Percentiles rank a stretch among this genome's conserved stretches.
phyloP scores from a whole-genome alignment of 1,139 yeast genomes.

The Candida sp. region DNA sequence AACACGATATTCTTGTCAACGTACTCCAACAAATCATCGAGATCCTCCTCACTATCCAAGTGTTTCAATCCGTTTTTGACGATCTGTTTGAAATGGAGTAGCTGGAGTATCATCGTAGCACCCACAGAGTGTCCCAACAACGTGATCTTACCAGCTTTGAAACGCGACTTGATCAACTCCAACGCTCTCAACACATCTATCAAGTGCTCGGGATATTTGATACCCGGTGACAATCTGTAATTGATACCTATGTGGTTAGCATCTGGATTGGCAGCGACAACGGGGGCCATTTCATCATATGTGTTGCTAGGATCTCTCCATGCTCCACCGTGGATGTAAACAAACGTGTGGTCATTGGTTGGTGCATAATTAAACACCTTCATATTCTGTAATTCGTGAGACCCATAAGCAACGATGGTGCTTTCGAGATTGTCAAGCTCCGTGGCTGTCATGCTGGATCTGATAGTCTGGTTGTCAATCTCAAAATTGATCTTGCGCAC shows the following conservation, averaged over 20 bases:
- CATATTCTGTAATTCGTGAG: slow-evolving; percentile 24
- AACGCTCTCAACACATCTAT: slow-evolving; percentile 58
- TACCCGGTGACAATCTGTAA: slow-evolving; percentile 70
- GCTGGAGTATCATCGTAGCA: slow-evolving; percentile 68
- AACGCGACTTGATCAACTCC: slow-evolving; percentile 23
- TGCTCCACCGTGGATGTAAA: slow-evolving; percentile 88
- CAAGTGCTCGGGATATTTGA: slow-evolving; percentile 67
- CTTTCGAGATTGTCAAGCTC: not conserved
- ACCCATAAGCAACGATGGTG: slow-evolving; percentile 21
- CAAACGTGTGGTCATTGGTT: slow-evolving; percentile 22
- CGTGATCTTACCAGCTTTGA: slow-evolving; percentile 19
- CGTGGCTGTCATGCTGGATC: not conserved
- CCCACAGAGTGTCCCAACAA: slow-evolving; percentile 87
- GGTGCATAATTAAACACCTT: slow-evolving; percentile 22
- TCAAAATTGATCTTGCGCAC: not conserved
- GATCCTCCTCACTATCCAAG: slow-evolving; percentile 1
- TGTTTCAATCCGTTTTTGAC: slow-evolving; percentile 18
- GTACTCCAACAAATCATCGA: slow-evolving; percentile 1
- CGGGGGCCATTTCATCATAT: slow-evolving; percentile 52
- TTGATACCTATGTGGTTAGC: slow-evolving; percentile 53
- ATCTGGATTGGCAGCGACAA: slow-evolving; percentile 23
- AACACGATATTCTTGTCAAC: slow-evolving; percentile 11
- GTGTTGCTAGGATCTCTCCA: slow-evolving; percentile 80
- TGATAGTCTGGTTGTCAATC: not conserved
- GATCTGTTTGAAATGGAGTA: slow-evolving; percentile 34